Base-by-base conservation (phyloP, 192 early-diverging fungal genomes). In the Gryganskiella cystojenkinii region DNA sequence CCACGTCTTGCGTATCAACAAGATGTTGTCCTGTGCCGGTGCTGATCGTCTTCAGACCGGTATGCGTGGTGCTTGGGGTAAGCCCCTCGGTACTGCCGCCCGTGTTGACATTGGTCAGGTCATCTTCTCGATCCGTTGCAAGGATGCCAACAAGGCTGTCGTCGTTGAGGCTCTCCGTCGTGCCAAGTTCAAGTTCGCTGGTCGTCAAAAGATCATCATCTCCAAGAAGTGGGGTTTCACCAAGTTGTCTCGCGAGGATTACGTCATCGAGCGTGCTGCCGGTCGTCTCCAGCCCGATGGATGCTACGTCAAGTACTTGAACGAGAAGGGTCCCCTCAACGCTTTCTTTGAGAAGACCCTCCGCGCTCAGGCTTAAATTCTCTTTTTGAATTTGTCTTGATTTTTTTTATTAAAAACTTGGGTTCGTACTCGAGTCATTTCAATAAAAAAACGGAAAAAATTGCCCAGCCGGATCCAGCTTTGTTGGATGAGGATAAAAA, bases 221-320 rank as follows among this genome's bases (percentile, higher is more conserved):
- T 99, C 98, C 85, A 98, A 98, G 92, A 99, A 99, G 87, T 99
- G 98, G 98, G 98, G 98, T 66, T 99, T 99, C 90, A 99, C 98
- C 89, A 98, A 98, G 87, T 87, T 97, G 65, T 87, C 93, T 61
- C 93, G 96, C 64, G 92, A 95, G 80, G 92, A 98, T 82, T 99
- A 98, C 83, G 85, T 91, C 56, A 91, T 83, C 57, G 89, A 86
- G 55, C 92, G 95, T 78, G 79, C 83, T 65, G 87, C 87, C 60
- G 94, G 93, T 61, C 85, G 85, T 56, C 87, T 99, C 63, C 92
- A 91, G 84, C 93, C 95, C 60, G 97, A 99, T 85, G 97, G 96
- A 69, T 92, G 91, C 82, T 92, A 96, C 83, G 95, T 96, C 88
- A 98, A 98, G 92, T 96, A 95, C 87, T 76, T 96, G 33, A 85